Percentiles rank a stretch among this genome's conserved stretches.
Conservation (phyloP, 306 rosid genomes). For the Inga oerstediana region DNA sequence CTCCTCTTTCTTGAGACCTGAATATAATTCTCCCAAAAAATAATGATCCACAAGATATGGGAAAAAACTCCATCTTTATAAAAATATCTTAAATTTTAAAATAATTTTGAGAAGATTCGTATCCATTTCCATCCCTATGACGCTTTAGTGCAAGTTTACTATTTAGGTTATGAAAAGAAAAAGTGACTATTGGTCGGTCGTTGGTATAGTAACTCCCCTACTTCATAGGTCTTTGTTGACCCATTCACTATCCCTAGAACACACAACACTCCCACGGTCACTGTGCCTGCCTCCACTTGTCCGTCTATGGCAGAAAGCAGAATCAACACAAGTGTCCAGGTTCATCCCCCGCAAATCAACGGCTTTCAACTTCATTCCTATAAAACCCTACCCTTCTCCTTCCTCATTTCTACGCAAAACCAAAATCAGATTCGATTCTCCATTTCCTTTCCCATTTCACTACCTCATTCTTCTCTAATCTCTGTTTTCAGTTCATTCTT, state of each 20-base stretch:
- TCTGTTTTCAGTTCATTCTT: constrained; percentile 57
- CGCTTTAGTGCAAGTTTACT: too few species aligned
- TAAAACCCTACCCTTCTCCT: background rate
- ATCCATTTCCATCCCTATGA: background rate
- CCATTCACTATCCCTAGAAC: too few species aligned
- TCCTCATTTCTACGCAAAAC: background rate
- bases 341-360: constrained; percentile 36
- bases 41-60: too few species aligned
- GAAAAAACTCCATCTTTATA: background rate
- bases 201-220: too few species aligned
- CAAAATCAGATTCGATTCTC: background rate
- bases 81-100: background rate
- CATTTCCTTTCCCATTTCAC: background rate
- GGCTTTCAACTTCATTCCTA: background rate
- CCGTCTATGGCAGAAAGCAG: background rate
- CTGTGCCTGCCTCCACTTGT: background rate
- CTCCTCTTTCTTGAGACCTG: too few species aligned
- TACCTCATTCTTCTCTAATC: background rate
- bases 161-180: too few species aligned
- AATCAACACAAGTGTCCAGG: constrained; percentile 33
- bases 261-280: background rate
- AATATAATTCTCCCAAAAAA: too few species aligned
- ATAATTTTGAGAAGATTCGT: background rate
- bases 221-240: too few species aligned
- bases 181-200: too few species aligned